Conservation (phyloP, 2,329 filamentous ascomycete species). For the Talaromyces sp. region DNA sequence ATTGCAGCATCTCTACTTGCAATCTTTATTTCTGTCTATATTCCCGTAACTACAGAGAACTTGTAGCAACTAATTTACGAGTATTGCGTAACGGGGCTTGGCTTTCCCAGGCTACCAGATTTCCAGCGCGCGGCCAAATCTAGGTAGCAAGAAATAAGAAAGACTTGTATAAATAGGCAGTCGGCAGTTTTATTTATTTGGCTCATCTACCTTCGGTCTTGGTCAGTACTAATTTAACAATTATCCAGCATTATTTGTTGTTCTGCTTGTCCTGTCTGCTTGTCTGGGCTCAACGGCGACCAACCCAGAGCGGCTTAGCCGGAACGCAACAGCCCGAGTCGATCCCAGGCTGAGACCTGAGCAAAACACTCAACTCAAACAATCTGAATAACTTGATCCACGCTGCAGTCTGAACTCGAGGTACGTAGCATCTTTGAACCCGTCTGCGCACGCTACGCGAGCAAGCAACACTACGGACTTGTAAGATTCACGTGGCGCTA, state of each 20-base stretch:
- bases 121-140: neutral
- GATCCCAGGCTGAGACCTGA: neutral
- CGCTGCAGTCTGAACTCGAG: neutral
- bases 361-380: neutral
- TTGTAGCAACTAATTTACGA: neutral
- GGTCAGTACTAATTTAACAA: neutral
- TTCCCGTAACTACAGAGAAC: neutral
- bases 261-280: neutral
- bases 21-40: neutral
- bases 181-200: neutral
- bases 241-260: neutral
- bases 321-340: neutral
- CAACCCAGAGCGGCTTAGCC: neutral
- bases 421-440: neutral
- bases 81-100: neutral
- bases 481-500: neutral
- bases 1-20: neutral
- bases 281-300: neutral
- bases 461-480: neutral
- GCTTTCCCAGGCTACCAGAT: neutral
- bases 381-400: neutral
- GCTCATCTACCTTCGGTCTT: neutral
- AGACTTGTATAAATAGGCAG: neutral
- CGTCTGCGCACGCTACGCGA: neutral
- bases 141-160: neutral